Percentiles rank a stretch among this genome's conserved stretches.
Evolutionary conservation across 345 rosid species (phyloP).

Genomic region (Ailanthus altissimus): DNA sequence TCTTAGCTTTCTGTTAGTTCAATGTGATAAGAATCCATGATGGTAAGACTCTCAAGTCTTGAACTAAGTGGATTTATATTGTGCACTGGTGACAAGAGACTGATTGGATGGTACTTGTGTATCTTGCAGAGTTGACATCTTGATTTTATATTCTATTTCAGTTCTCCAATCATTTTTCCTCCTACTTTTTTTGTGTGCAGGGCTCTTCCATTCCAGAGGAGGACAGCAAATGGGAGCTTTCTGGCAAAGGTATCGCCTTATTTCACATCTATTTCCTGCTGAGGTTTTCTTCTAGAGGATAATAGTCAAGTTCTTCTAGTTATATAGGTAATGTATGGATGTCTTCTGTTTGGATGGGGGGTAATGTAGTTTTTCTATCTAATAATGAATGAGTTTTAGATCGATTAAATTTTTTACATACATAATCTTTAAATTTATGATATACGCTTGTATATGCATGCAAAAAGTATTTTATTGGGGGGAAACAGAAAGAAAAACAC

Average conservation of each 20-base stretch:
- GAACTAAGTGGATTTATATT: not conserved
- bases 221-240: constrained; percentile 40
- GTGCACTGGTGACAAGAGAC: not conserved
- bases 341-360: not conserved
- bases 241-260: constrained; percentile 54
- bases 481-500: too few relatives aligned
- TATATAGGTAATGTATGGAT: not conserved
- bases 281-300: not conserved
- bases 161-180: constrained; percentile 20
- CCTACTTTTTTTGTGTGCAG: constrained; percentile 39
- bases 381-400: not conserved
- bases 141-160: not conserved
- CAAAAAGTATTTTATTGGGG: too few relatives aligned
- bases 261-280: not conserved
- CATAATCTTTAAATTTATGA: too few relatives aligned
- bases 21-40: constrained; percentile 26
- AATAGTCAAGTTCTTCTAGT: not conserved
- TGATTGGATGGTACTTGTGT: not conserved
- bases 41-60: constrained; percentile 34
- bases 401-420: too few relatives aligned
- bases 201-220: constrained; percentile 44
- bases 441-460: too few relatives aligned
- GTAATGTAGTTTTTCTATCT: not conserved
- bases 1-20: constrained; percentile 35
- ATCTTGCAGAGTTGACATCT: constrained; percentile 10